Evolutionary conservation across 192 early-diverging fungal genomes (phyloP).

Genomic region (Lobosporangium transversale): DNA sequence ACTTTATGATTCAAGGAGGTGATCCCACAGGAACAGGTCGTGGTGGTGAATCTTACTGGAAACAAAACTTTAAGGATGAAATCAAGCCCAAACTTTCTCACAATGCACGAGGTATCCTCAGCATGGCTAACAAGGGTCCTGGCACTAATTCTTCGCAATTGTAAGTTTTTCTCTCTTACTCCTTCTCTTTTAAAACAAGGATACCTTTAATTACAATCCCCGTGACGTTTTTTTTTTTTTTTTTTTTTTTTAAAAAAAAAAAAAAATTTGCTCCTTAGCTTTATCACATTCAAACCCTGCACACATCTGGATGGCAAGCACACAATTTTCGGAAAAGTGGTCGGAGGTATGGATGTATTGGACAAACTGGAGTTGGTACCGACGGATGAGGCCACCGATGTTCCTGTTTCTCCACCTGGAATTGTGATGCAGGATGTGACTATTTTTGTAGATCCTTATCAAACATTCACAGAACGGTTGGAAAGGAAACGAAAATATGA

Average conservation of each 20-base stretch:
- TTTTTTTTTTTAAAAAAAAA: conserved; percentile 52
- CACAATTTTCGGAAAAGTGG: conserved; percentile 92
- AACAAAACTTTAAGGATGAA: conserved; percentile 76
- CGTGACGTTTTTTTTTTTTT: conserved; percentile 1
- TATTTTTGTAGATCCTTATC: conserved; percentile 89
- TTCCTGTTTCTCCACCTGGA: conserved; percentile 67
- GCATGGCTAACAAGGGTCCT: conserved; percentile 96
- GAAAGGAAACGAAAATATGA: conserved; percentile 70
- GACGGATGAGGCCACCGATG: conserved; percentile 74
- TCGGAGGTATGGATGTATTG: conserved; percentile 87
- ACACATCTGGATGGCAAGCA: conserved; percentile 85
- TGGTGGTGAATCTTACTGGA: conserved; percentile 84
- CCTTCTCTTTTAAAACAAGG: too few species aligned
- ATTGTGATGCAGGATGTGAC: conserved; percentile 79
- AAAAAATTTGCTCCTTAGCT: conserved; percentile 52
- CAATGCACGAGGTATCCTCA: conserved; percentile 83
- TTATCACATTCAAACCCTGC: conserved; percentile 74
- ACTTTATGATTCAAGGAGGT: conserved; percentile 99
- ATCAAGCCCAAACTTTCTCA: conserved; percentile 76
- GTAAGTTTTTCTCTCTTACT: conserved; percentile 54
- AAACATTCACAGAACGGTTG: conserved; percentile 74
- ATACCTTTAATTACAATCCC: not conserved
- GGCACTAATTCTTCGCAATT: conserved; percentile 90
- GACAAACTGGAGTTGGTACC: conserved; percentile 80
- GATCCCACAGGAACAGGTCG: conserved; percentile 95